Evolutionary conservation across 176 grass and related monocot species (phyloP).

Genomic region (Triticum timopheevii): DNA sequence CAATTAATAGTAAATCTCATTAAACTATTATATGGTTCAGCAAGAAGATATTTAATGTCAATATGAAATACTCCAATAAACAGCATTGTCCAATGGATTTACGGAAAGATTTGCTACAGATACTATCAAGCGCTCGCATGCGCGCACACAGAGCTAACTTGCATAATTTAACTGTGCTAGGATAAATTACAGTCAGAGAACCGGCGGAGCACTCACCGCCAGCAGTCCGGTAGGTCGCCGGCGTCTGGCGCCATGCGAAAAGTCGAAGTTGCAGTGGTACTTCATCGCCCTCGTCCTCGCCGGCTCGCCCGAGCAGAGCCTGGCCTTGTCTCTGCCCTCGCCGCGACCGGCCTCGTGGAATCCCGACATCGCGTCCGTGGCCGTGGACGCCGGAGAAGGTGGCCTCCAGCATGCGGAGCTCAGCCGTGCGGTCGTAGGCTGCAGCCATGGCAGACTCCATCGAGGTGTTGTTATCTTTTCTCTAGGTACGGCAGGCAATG

Average conservation of each 20-base stretch:
- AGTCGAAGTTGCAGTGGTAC: constrained; percentile 61
- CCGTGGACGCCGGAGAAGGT: constrained; percentile 49
- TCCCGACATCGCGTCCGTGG: background rate
- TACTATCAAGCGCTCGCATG: too few species aligned
- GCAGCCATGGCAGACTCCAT: background rate
- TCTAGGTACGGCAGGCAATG: too few species aligned
- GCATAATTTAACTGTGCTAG: background rate
- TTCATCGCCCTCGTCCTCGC: constrained; percentile 8
- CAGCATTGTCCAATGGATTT: too few species aligned
- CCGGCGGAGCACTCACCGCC: background rate
- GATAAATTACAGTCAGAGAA: background rate
- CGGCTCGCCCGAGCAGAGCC: constrained; percentile 49
- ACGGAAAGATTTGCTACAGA: too few species aligned
- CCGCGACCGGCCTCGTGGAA: constrained; percentile 47
- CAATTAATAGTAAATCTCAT: too few species aligned
- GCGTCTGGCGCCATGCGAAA: constrained; percentile 32
- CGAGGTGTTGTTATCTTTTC: background rate
- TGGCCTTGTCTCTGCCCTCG: constrained; percentile 34
- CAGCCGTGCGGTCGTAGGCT: constrained; percentile 32
- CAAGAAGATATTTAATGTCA: too few species aligned
- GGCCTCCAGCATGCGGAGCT: constrained; percentile 48
- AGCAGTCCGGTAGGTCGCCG: constrained; percentile 32
- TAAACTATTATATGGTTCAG: too few species aligned
- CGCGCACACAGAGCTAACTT: too few species aligned
- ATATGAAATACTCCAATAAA: too few species aligned